Percentiles rank a stretch among this genome's conserved stretches.
phyloP scores from a whole-genome alignment of 176 grass and related monocot species.

The Calamus simplicifolius region DNA sequence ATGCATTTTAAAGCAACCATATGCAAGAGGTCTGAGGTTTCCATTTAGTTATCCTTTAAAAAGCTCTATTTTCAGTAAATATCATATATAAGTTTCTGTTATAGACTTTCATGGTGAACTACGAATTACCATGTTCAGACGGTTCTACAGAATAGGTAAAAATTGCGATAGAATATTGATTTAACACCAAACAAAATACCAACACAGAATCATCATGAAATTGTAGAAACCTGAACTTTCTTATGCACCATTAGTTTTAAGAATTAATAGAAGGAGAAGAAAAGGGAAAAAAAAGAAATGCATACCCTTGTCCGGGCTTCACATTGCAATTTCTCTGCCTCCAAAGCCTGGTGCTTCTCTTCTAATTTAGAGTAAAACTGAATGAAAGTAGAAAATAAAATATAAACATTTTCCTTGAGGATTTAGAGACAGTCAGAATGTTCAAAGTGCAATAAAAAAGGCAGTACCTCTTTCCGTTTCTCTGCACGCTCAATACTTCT shows the following conservation, averaged over 20 bases:
- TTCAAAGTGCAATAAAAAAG: constrained; percentile 9
- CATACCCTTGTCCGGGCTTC: constrained; percentile 62
- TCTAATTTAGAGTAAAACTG: constrained; percentile 86
- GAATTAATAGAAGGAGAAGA: background rate
- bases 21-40: too few species aligned
- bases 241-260: background rate
- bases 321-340: constrained; percentile 49
- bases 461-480: constrained; percentile 57
- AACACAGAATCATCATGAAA: too few species aligned
- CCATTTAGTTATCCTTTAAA: too few species aligned
- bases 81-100: too few species aligned
- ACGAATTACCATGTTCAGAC: too few species aligned
- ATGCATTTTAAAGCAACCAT: too few species aligned
- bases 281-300: constrained; percentile 18
- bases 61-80: too few species aligned
- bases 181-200: too few species aligned
- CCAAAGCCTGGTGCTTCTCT: constrained; percentile 72
- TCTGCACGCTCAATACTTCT: constrained; percentile 55
- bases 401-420: background rate
- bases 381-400: constrained; percentile 12
- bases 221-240: too few species aligned
- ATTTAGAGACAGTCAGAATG: constrained; percentile 1
- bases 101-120: too few species aligned
- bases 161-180: too few species aligned
- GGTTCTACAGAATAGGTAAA: too few species aligned